A percentile compares a stretch with the other conserved stretches of the same genome.
These are phyloP conservation scores for Ascodesmis nigricans DNA, from an alignment of 495 filamentous ascomycete genomes.

Conservation along the genomic window DNA sequence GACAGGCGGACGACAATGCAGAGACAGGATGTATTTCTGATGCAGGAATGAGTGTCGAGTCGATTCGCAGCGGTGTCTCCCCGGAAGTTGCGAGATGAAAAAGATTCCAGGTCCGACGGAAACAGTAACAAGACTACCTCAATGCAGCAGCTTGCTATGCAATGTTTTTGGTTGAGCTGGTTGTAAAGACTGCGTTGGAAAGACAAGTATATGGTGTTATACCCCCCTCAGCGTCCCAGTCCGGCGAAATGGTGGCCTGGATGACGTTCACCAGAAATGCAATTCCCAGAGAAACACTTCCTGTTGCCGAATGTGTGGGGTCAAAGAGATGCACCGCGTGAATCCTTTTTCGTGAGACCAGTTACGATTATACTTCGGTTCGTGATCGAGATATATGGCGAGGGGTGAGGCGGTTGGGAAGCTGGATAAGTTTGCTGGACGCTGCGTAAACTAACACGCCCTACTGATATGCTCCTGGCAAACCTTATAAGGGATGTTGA, in stretches of 20 bases:
- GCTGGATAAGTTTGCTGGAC: conserved; percentile 1
- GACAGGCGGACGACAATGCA: conserved; percentile 1
- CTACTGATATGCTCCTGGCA: too few relatives aligned
- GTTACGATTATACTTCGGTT: too few relatives aligned
- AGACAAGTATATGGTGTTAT: conserved; percentile 3
- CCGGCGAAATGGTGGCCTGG: background rate
- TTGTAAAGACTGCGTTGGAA: conserved; percentile 1
- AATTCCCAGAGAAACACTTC: too few relatives aligned
- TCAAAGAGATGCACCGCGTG: too few relatives aligned
- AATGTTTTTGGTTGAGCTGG: background rate
- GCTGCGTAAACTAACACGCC: too few relatives aligned
- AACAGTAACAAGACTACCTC: conserved; percentile 4
- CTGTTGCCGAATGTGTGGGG: too few relatives aligned
- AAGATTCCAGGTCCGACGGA: conserved; percentile 1
- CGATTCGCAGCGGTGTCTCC: too few relatives aligned
- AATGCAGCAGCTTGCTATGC: conserved; percentile 1
- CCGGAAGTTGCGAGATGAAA: too few relatives aligned
- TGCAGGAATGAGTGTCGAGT: conserved; percentile 6
- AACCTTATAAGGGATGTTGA: too few relatives aligned
- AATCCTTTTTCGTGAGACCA: background rate
- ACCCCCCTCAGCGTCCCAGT: conserved; percentile 1
- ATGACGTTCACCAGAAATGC: conserved; percentile 3
- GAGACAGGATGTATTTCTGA: background rate
- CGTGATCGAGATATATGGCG: too few relatives aligned
- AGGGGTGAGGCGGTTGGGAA: background rate